phyloP scores from a whole-genome alignment of 331 rosid genomes.

The Pyrus hybrid region DNA sequence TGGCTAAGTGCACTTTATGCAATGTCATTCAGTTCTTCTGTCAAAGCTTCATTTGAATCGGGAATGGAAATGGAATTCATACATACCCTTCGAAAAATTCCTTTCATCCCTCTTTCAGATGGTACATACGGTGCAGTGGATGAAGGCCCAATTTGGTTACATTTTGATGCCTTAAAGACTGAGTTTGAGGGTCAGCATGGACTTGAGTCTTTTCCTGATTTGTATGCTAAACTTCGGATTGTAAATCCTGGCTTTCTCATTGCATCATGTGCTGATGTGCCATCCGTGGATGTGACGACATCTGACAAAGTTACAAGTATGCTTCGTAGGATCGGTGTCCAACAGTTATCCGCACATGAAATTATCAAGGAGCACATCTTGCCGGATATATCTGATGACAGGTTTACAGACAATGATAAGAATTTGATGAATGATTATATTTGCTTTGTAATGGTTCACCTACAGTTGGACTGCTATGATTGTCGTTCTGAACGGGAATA shows the following conservation, averaged over 20 bases:
- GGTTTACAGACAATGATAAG: conserved; percentile 21
- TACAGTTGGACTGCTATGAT: conserved; percentile 57
- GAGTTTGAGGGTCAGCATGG: conserved; percentile 45
- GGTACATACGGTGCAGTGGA: conserved; percentile 62
- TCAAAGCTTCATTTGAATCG: conserved; percentile 22
- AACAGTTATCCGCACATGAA: conserved; percentile 79
- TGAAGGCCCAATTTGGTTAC: conserved; percentile 88
- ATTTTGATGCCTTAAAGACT: conserved; percentile 33
- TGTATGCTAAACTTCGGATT: conserved; percentile 66
- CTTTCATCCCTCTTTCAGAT: conserved; percentile 84
- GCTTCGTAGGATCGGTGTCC: conserved; percentile 73
- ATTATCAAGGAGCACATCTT: conserved; percentile 74
- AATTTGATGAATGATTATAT: conserved; percentile 72
- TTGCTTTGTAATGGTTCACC: conserved; percentile 77
- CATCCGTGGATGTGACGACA: conserved; percentile 19
- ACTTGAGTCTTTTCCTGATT: conserved; percentile 62
- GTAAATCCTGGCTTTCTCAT: conserved; percentile 61
- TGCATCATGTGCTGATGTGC: conserved; percentile 37
- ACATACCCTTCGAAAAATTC: conserved; percentile 37
- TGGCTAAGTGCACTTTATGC: conserved; percentile 49
- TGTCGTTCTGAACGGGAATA: conserved; percentile 48
- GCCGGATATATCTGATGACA: conserved; percentile 51
- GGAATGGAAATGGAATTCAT: conserved; percentile 37
- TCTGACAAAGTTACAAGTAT: conserved; percentile 44
- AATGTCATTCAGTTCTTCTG: conserved; percentile 40